phyloP scores from a whole-genome alignment of 2,329 filamentous ascomycete genomes.

The Exophiala xenobiotica region DNA sequence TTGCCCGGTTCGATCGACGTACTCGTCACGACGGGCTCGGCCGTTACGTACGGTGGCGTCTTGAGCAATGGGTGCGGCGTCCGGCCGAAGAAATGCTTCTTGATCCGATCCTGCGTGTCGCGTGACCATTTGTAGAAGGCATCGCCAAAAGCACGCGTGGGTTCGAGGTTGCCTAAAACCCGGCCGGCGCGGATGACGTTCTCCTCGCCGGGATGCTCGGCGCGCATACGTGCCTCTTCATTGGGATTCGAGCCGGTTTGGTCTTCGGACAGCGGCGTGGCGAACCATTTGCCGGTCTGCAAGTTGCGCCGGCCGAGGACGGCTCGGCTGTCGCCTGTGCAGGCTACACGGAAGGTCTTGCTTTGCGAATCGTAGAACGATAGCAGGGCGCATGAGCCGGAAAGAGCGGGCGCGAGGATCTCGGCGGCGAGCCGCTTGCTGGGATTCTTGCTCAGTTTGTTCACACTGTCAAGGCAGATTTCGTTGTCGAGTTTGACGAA shows the following conservation, averaged over 20 bases:
- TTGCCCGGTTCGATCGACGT: conserved; percentile 86
- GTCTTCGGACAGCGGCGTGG: conserved; percentile 83
- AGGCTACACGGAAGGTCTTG: conserved; percentile 87
- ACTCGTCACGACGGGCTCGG: conserved; percentile 90
- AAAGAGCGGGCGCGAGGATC: conserved; percentile 85
- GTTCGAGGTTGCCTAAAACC: conserved; percentile 87
- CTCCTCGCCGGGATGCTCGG: conserved; percentile 78
- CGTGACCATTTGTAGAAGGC: conserved; percentile 94
- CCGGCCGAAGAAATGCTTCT: conserved; percentile 82
- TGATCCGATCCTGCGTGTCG: conserved; percentile 79
- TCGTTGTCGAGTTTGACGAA: conserved; percentile 89
- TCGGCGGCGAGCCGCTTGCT: conserved; percentile 91
- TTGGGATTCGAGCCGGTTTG: conserved; percentile 88
- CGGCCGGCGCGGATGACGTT: conserved; percentile 85
- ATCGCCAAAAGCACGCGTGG: conserved; percentile 91
- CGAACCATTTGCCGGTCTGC: conserved; percentile 83
- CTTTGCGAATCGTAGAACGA: conserved; percentile 92
- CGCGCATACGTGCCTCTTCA: conserved; percentile 78
- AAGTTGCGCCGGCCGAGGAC: conserved; percentile 76
- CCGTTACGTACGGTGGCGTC: conserved; percentile 95
- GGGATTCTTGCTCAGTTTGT: conserved; percentile 84
- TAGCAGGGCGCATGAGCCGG: conserved; percentile 93
- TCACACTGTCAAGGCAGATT: conserved; percentile 88
- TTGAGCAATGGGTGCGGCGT: conserved; percentile 73
- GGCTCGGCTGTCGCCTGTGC: conserved; percentile 93